Base-by-base conservation (phyloP, 164 flowering plant genomes). In the Vitis cinerea region DNA sequence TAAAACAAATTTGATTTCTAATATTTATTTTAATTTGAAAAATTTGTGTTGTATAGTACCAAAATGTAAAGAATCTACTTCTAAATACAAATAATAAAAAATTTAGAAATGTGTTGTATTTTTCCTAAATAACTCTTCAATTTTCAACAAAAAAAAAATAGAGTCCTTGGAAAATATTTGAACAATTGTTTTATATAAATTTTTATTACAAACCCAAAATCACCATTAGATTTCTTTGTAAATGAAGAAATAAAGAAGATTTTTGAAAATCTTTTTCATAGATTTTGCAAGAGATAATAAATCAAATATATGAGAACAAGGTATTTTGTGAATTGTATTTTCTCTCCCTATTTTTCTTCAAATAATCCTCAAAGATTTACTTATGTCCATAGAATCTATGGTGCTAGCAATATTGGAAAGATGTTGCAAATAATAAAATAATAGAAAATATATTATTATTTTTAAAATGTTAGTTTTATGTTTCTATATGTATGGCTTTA, bases 271-370 rank as follows among this genome's bases (percentile, higher is more conserved):
- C 31, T 55, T 57, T 50, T 12, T 11, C 13, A 13, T 63, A 23
- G 72, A 75, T 75, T 69, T 47, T 65, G 1, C 14, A 6, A 30
- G 9, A 19, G 53, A 19, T 59, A 63, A 17, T 23, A 11, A 4
- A 59, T 74, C 80, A 84, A 81, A 60, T 74, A 81, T 65, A 54
- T 81, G 64, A 77, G 87, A 67, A 81, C 80, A 50, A 82, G 68
- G 68, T 86, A 87, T 16, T 77, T 77, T 14, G 47, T 77, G 10
- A 81, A 86, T 74, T 86, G 90, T 76, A 79, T 86, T 55, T 81
- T 86, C 67, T 65, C 82, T 19, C 85, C 86, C 16, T 78, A 82
- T 71, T 86, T 17, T 50, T 85, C 90, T 65, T 48, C 86, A 2
- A 72, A 78, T 15, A 57, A 81, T 68, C 83, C 85, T 23, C 70